Percentiles rank a stretch among this genome's conserved stretches.
Conservation (phyloP, 2,329 filamentous ascomycete species). For the Ceratocystis lukuohia region DNA sequence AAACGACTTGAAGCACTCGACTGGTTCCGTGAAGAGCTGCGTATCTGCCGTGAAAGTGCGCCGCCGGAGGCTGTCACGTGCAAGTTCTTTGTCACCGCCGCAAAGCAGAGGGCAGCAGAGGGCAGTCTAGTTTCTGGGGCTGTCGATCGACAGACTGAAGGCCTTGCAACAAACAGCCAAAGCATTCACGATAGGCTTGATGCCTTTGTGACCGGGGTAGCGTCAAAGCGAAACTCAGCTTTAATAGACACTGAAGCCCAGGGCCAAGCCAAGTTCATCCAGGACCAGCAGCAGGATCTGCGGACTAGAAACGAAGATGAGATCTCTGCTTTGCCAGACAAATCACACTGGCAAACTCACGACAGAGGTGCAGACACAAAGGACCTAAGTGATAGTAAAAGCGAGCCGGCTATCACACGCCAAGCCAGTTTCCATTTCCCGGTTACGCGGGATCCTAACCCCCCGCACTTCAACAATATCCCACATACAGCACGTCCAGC, state of each 20-base stretch:
- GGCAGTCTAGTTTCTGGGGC: constrained; percentile 25
- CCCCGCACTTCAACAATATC: constrained; percentile 47
- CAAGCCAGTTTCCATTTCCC: constrained; percentile 47
- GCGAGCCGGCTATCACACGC: constrained; percentile 4
- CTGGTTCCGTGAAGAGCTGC: constrained; percentile 91
- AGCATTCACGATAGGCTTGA: constrained; percentile 77
- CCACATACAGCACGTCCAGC: constrained; percentile 29
- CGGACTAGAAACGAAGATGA: constrained; percentile 72
- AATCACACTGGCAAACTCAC: constrained; percentile 25
- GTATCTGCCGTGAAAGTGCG: constrained; percentile 80
- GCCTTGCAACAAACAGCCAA: constrained; percentile 50
- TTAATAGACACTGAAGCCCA: constrained; percentile 70
- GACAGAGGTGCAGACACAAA: background rate
- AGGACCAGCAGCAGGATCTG: constrained; percentile 62
- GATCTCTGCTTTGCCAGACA: constrained; percentile 65
- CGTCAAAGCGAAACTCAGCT: constrained; percentile 73
- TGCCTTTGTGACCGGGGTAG: constrained; percentile 74
- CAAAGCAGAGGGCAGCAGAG: constrained; percentile 33
- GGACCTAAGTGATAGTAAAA: background rate
- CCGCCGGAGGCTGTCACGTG: constrained; percentile 81
- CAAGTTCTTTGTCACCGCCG: constrained; percentile 84
- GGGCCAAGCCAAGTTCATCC: constrained; percentile 65
- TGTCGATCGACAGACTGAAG: constrained; percentile 22
- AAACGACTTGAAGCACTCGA: constrained; percentile 88
- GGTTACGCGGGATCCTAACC: constrained; percentile 35